A percentile compares a stretch with the other conserved stretches of the same genome.
Evolutionary conservation across 148 eudicot genomes (phyloP).

Genomic region (Vaccinium darrowii): DNA sequence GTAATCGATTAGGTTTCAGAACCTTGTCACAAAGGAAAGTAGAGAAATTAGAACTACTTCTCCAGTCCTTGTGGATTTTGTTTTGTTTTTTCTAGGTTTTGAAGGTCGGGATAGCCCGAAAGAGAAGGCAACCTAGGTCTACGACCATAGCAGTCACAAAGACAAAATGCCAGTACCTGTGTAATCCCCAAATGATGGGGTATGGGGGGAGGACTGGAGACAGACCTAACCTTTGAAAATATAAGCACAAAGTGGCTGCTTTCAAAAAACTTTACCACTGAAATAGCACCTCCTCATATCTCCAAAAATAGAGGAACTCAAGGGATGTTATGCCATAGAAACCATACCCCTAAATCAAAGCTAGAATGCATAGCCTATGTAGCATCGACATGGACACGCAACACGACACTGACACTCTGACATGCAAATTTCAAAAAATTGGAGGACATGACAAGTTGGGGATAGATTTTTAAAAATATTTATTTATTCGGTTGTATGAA

Average conservation of each 20-base stretch:
- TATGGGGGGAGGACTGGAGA: not conserved
- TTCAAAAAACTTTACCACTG: not conserved
- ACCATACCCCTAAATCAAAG: not conserved
- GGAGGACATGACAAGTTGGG: no score
- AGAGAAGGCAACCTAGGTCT: not conserved
- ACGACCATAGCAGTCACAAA: not conserved
- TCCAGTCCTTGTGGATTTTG: not conserved
- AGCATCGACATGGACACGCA: no score
- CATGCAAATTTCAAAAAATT: no score
- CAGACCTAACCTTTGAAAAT: not conserved
- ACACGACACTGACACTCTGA: no score
- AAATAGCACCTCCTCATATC: not conserved
- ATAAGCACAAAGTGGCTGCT: not conserved
- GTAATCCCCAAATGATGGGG: not conserved
- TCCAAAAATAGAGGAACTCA: not conserved
- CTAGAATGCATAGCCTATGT: not conserved
- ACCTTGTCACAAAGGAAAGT: slow-evolving; percentile 33
- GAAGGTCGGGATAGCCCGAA: not conserved
- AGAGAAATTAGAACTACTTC: slow-evolving; percentile 35
- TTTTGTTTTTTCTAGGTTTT: not conserved
- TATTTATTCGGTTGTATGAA: no score
- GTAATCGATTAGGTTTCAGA: slow-evolving; percentile 23
- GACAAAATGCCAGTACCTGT: not conserved
- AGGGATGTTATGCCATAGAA: not conserved
- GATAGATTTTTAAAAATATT: no score